Evolutionary conservation across 768 basidiomycete genomes (phyloP).

Genomic region (Pleurotus eryngii): DNA sequence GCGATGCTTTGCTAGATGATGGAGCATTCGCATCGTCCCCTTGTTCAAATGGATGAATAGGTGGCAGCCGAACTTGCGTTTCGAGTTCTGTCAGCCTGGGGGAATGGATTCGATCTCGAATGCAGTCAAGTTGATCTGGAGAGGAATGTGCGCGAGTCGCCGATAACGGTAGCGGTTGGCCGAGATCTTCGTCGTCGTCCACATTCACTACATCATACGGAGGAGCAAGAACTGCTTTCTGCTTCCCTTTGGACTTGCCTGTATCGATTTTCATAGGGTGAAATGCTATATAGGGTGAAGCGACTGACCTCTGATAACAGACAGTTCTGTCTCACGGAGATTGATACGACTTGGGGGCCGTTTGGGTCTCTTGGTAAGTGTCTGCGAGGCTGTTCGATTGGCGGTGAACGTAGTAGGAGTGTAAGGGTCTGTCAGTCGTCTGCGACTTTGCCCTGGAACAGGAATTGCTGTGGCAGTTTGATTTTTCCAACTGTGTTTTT

Average conservation of each 20-base stretch:
- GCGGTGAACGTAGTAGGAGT: not conserved
- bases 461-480: not conserved
- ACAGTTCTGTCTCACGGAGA: no score
- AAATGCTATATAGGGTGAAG: no score
- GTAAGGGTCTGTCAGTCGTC: not conserved
- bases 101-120: not conserved
- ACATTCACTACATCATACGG: constrained; percentile 3
- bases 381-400: not conserved
- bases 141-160: constrained; percentile 2
- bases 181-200: constrained; percentile 10
- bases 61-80: not conserved
- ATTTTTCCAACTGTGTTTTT: not conserved
- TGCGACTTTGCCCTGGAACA: not conserved
- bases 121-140: constrained; percentile 9
- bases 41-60: not conserved
- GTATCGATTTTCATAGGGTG: no score
- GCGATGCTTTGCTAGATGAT: not conserved
- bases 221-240: not conserved
- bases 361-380: not conserved
- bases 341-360: not conserved
- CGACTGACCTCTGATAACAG: no score
- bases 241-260: not conserved
- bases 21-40: not conserved
- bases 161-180: not conserved
- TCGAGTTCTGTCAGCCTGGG: not conserved